A percentile compares a stretch with the other conserved stretches of the same genome.
Conservation (phyloP, 192 early-diverging fungal species). For the Umbelopsis ramanniana region DNA sequence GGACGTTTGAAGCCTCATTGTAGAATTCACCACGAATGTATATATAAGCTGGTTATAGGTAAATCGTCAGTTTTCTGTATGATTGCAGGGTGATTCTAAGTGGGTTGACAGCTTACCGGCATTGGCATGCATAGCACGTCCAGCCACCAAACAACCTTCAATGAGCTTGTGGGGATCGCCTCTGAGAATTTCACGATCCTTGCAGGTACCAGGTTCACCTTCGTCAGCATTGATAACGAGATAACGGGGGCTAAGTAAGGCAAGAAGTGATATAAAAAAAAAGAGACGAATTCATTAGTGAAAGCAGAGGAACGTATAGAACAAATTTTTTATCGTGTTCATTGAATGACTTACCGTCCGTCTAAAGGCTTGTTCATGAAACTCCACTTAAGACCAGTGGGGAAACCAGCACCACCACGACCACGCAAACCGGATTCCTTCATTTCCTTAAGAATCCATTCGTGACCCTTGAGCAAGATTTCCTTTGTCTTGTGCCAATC, state of each 20-base stretch:
- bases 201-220: constrained; percentile 99
- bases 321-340: too few relatives aligned
- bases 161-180: constrained; percentile 91
- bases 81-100: not conserved
- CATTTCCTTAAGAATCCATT: constrained; percentile 98
- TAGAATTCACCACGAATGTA: constrained; percentile 98
- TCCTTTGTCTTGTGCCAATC: constrained; percentile 99
- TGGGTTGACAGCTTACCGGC: constrained; percentile 54
- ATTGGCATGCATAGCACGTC: constrained; percentile 95
- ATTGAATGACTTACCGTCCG: constrained; percentile 56
- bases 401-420: constrained; percentile 98
- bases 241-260: constrained; percentile 79
- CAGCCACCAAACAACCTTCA: constrained; percentile 96
- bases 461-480: constrained; percentile 91
- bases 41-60: constrained; percentile 79
- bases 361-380: constrained; percentile 97
- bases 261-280: constrained; percentile 1
- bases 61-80: not conserved
- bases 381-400: constrained; percentile 97
- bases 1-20: constrained; percentile 92
- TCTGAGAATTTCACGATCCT: constrained; percentile 80
- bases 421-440: constrained; percentile 92
- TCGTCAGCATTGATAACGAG: constrained; percentile 98
- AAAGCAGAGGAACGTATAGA: not conserved
- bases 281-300: not conserved